Evolutionary conservation across 352 stramenopile genomes (phyloP), one percentile per base, ranked within the genome.

Genomic region (Phytopythium vexans): DNA sequence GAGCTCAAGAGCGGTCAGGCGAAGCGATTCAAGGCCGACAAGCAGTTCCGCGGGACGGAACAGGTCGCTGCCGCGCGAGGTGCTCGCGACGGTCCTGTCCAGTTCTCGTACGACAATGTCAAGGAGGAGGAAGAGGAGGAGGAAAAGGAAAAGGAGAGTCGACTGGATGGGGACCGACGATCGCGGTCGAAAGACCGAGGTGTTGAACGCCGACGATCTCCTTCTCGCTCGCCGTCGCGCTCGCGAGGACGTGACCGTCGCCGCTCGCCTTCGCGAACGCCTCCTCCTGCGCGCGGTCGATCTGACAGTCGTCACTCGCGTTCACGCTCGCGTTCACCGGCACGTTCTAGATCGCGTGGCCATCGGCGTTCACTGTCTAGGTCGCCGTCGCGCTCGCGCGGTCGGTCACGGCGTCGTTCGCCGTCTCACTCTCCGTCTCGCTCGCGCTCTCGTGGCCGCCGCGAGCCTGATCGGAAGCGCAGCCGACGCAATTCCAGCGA

Each of bases 11-110:
- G 62, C 9, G 72, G 71, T 5, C 70, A 86, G 42, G 71, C 70
- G 27, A 94, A 91, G 57, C 83, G 88, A 5, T 97, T 97, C 60
- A 86, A 90, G 54, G 87, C 89, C 4, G 89, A 97, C 65, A 87
- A 86, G 39, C 82, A 92, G 61, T 97, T 96, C 63, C 82, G 85
- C 33, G 89, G 88, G 34, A 92, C 83, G 10, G 79, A 93, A 39
- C 69, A 83, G 52, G 72, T 84, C 12, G 74, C 70, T 5, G 66
- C 64, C 16, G 54, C 58, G 15, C 11, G 35, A 1, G 56, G 47
- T 42, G 46, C 36, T 35, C 81, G 88, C 10, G 74, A 92, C 52
- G 84, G 81, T 31, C 88, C 88, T 0, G 88, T 97, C 21, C 88
- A 96, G 60, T 96, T 96, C 48, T 86, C 89, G 15, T 88, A 88